Conservation (phyloP, 257 asterid species). For the Solanum clarkiae region DNA sequence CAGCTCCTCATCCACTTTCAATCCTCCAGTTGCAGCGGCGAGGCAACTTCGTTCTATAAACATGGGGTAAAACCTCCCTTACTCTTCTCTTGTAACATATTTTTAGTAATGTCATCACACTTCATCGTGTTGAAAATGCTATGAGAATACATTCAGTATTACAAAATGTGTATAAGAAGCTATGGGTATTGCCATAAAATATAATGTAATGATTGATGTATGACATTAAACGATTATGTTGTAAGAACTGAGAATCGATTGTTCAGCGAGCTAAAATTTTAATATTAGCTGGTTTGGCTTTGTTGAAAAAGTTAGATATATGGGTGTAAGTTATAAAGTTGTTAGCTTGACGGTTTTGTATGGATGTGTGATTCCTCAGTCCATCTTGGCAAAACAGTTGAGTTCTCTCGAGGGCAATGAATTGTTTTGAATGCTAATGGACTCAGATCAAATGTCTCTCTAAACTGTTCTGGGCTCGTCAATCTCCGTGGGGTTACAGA, state of each 20-base stretch:
- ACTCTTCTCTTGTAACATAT: neutral
- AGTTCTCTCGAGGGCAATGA: constrained; percentile 18
- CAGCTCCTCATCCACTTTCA: neutral
- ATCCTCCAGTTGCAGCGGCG: neutral
- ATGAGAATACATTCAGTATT: neutral
- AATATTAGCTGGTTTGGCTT: neutral
- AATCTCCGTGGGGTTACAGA: constrained; percentile 28
- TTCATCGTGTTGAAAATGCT: neutral
- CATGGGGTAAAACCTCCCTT: neutral
- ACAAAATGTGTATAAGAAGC: neutral
- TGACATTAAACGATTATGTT: neutral
- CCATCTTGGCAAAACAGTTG: constrained; percentile 58
- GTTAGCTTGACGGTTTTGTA: neutral
- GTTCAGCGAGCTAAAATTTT: neutral
- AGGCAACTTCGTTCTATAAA: neutral
- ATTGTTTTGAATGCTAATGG: constrained; percentile 61
- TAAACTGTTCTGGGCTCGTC: constrained; percentile 27
- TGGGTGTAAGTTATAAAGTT: neutral
- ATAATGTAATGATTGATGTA: neutral
- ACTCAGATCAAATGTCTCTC: constrained; percentile 30
- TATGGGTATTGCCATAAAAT: neutral
- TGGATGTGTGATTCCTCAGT: constrained; percentile 6
- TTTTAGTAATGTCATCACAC: neutral
- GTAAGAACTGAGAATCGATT: neutral
- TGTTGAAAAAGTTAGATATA: neutral